phyloP scores from a whole-genome alignment of 768 basidiomycete genomes.

The Podaxis sp. region DNA sequence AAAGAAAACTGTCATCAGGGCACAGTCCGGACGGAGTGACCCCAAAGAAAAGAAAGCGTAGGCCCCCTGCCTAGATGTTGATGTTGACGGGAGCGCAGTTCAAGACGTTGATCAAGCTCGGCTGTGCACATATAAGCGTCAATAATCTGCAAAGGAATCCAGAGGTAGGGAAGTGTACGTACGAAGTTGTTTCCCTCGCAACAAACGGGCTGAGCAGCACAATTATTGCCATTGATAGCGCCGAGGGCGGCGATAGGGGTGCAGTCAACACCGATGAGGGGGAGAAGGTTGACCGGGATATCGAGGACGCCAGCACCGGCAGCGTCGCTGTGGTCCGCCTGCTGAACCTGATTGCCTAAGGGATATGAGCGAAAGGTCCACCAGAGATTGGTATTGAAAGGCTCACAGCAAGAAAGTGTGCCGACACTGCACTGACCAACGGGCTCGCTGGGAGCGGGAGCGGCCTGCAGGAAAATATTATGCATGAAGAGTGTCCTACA shows the following conservation, averaged over 20 bases:
- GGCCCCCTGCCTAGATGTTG: background rate
- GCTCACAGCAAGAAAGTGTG: slow-evolving; percentile 7
- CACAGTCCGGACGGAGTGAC: background rate
- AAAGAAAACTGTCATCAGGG: background rate
- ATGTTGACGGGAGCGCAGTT: slow-evolving; percentile 9
- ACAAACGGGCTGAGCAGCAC: slow-evolving; percentile 13
- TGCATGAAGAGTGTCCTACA: background rate
- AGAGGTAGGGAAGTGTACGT: background rate
- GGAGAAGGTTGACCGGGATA: background rate
- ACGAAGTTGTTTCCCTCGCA: slow-evolving; percentile 10
- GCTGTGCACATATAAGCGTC: background rate
- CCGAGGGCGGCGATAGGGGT: slow-evolving; percentile 6
- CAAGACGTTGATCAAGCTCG: slow-evolving; percentile 7
- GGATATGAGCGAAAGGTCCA: background rate
- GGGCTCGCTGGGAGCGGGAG: background rate
- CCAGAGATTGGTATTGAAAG: background rate
- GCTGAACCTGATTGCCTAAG: background rate
- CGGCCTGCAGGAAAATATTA: background rate
- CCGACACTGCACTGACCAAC: slow-evolving; percentile 7
- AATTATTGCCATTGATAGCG: slow-evolving; percentile 2
- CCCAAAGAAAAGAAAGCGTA: background rate
- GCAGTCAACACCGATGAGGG: background rate
- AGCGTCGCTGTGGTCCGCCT: too few species aligned
- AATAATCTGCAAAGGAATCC: background rate
- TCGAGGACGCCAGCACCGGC: background rate